These are phyloP conservation scores for Friedmanniomyces endolithicus DNA, from an alignment of 495 filamentous ascomycete species.

Conservation along the genomic window DNA sequence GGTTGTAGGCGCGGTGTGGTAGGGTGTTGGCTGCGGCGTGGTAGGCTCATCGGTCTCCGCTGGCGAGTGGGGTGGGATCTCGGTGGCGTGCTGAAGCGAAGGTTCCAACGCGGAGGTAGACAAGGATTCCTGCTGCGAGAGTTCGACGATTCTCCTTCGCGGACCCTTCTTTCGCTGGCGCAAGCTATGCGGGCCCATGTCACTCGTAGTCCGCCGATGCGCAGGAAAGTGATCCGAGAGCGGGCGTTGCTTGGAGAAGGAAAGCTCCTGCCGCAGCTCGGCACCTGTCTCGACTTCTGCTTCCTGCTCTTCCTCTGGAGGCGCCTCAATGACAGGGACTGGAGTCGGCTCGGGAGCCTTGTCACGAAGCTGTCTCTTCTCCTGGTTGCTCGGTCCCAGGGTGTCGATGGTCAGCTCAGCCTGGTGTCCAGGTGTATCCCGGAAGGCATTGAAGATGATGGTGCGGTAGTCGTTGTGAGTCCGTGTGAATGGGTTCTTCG, in stretches of 20 bases:
- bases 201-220: constrained; percentile 32
- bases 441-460: constrained; percentile 92
- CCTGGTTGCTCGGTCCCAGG: constrained; percentile 63
- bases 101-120: neutral
- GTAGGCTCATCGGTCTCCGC: constrained; percentile 10
- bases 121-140: constrained; percentile 35
- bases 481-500: constrained; percentile 78
- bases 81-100: neutral
- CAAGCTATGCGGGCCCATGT: constrained; percentile 10
- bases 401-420: constrained; percentile 86
- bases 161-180: constrained; percentile 34
- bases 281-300: neutral
- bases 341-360: constrained; percentile 59
- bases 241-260: neutral
- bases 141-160: constrained; percentile 71
- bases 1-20: constrained; percentile 16
- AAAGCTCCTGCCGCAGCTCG: neutral
- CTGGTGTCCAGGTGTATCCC: constrained; percentile 75
- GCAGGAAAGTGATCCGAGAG: neutral
- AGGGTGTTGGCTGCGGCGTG: constrained; percentile 13
- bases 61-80: constrained; percentile 9
- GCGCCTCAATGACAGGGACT: constrained; percentile 62
- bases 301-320: constrained; percentile 33
- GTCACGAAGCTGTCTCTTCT: constrained; percentile 76
- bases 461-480: constrained; percentile 76